These are phyloP conservation scores for Penicillium nordicum DNA, from an alignment of 2,329 filamentous ascomycete species.

Conservation along the genomic window DNA sequence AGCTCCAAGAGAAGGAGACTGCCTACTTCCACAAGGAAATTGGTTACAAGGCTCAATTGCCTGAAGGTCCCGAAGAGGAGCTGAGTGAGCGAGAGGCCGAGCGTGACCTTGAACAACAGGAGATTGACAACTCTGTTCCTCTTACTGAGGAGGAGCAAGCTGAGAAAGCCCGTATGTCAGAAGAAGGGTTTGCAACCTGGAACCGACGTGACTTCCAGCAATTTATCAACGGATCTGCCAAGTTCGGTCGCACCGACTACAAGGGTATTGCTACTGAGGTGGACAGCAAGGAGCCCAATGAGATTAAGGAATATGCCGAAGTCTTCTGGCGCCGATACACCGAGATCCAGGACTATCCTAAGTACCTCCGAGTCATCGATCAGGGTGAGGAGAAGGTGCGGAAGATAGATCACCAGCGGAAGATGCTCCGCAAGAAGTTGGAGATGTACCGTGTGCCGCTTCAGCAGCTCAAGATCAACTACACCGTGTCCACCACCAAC, in stretches of 20 bases:
- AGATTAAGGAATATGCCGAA: constrained; percentile 88
- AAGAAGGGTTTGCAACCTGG: constrained; percentile 89
- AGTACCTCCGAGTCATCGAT: constrained; percentile 85
- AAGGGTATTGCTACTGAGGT: constrained; percentile 82
- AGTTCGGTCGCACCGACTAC: constrained; percentile 84
- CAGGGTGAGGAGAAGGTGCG: constrained; percentile 86
- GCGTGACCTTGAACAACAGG: constrained; percentile 79
- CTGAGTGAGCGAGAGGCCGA: constrained; percentile 82
- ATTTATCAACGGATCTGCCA: constrained; percentile 92
- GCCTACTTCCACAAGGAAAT: constrained; percentile 96
- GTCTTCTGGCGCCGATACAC: constrained; percentile 95
- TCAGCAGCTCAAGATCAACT: constrained; percentile 98
- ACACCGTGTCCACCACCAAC: constrained; percentile 97
- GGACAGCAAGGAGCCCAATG: constrained; percentile 79
- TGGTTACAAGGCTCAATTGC: constrained; percentile 85
- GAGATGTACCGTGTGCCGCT: constrained; percentile 93
- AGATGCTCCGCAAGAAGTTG: constrained; percentile 93
- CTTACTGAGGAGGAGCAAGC: constrained; percentile 85
- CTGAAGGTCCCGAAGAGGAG: constrained; percentile 83
- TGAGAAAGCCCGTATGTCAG: constrained; percentile 77
- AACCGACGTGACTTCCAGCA: constrained; percentile 97
- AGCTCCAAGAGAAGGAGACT: constrained; percentile 94
- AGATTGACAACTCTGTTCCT: constrained; percentile 87
- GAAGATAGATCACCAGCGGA: constrained; percentile 86
- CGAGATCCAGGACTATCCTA: constrained; percentile 83